A percentile compares a stretch with the other conserved stretches of the same genome.
Evolutionary conservation across 495 filamentous ascomycete genomes (phyloP).

Genomic region (Neurospora sp.): DNA sequence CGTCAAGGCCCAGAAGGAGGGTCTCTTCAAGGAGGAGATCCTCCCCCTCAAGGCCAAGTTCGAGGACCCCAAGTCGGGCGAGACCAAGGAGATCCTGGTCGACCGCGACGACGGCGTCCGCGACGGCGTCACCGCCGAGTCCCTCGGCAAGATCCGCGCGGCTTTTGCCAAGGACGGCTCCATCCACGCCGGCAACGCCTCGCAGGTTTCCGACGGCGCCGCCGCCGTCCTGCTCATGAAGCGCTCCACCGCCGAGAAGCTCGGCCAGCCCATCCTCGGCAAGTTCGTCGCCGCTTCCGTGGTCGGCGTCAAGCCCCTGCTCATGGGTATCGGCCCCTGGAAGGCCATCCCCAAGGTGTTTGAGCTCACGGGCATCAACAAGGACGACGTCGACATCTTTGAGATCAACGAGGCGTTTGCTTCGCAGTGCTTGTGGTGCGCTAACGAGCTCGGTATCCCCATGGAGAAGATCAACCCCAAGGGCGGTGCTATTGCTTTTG

Average conservation of each 20-base stretch:
- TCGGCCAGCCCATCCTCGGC: constrained; percentile 77
- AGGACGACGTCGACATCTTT: constrained; percentile 90
- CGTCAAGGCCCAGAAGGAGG: constrained; percentile 69
- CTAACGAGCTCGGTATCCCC: constrained; percentile 76
- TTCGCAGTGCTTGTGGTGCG: constrained; percentile 87
- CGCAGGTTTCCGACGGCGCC: constrained; percentile 90
- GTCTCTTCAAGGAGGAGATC: constrained; percentile 92
- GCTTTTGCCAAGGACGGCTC: constrained; percentile 88
- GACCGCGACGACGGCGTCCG: constrained; percentile 81
- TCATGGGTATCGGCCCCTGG: constrained; percentile 96
- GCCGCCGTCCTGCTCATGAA: constrained; percentile 95
- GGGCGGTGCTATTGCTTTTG: constrained; percentile 97
- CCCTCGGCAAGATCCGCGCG: constrained; percentile 76
- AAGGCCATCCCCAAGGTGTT: constrained; percentile 90
- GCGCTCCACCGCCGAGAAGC: constrained; percentile 77
- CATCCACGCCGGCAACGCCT: constrained; percentile 94
- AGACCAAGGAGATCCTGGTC: constrained; percentile 77
- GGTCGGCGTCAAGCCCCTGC: constrained; percentile 81
- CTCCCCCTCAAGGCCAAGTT: constrained; percentile 70
- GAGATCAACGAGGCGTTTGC: constrained; percentile 99
- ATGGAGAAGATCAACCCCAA: constrained; percentile 87
- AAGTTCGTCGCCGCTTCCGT: constrained; percentile 80
- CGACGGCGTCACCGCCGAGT: constrained; percentile 75
- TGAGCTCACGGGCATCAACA: constrained; percentile 72
- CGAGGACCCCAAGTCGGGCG: constrained; percentile 82